Evolutionary conservation across 176 grass and related monocot species (phyloP).

Genomic region (Oryza officinalis): DNA sequence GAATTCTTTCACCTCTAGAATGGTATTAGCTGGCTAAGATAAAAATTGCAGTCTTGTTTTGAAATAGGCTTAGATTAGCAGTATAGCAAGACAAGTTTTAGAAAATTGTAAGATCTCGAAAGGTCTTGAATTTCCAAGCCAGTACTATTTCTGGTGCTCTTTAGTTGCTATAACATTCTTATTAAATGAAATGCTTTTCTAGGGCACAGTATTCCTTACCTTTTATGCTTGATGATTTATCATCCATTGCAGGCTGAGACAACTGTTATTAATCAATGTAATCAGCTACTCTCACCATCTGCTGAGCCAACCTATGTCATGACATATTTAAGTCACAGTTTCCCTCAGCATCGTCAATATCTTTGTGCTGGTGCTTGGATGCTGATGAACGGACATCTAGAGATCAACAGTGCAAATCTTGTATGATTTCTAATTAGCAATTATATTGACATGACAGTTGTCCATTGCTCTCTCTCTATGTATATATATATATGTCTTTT

Average conservation of each 20-base stretch:
- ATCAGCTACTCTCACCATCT: slow-evolving; percentile 81
- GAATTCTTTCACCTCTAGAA: slow-evolving; percentile 30
- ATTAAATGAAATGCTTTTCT: slow-evolving; percentile 17
- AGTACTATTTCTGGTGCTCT: slow-evolving; percentile 1
- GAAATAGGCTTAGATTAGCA: background rate
- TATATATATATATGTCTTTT: slow-evolving; percentile 22
- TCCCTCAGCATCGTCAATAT: slow-evolving; percentile 83
- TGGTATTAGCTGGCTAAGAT: slow-evolving; percentile 13
- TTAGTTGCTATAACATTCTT: slow-evolving; percentile 28
- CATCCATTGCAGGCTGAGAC: slow-evolving; percentile 64
- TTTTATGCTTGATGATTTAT: slow-evolving; percentile 22
- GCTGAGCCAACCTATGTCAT: slow-evolving; percentile 80
- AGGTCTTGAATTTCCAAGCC: slow-evolving; percentile 23
- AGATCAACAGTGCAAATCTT: slow-evolving; percentile 91
- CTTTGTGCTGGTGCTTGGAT: slow-evolving; percentile 98
- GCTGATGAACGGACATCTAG: slow-evolving; percentile 84
- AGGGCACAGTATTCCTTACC: slow-evolving; percentile 22
- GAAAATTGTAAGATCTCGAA: background rate
- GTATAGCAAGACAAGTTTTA: background rate
- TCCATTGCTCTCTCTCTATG: background rate
- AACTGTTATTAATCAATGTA: slow-evolving; percentile 95
- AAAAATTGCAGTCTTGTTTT: background rate
- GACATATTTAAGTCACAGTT: slow-evolving; percentile 90
- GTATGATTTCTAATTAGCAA: slow-evolving; percentile 44
- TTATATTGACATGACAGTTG: slow-evolving; percentile 2